A percentile compares a stretch with the other conserved stretches of the same genome.
These are phyloP conservation scores for Tetrahymena thermophila DNA, from an alignment of 73 alveolate genomes.

Conservation along the genomic window DNA sequence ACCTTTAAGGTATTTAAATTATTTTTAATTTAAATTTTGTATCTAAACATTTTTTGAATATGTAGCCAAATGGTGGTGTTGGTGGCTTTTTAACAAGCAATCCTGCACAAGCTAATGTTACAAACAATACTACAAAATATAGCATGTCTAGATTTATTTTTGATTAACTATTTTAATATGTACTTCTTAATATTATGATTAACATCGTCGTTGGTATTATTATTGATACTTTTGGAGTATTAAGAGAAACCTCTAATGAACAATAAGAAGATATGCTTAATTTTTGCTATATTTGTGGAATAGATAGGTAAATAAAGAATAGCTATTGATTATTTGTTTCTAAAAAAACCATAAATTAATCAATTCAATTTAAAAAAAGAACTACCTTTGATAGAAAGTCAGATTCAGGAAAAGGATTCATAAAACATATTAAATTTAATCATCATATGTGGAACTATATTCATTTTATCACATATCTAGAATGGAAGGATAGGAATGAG, in stretches of 20 bases:
- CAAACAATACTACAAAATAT: slow-evolving; percentile 43
- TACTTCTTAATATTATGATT: slow-evolving; percentile 77
- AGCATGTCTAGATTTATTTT: slow-evolving; percentile 67
- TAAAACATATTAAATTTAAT: slow-evolving; percentile 59
- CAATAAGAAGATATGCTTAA: slow-evolving; percentile 77
- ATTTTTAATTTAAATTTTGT: not conserved
- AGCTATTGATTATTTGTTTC: too few relatives aligned
- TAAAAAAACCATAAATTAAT: not conserved
- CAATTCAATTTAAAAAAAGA: slow-evolving; percentile 54
- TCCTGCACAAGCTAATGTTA: not conserved
- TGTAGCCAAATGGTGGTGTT: slow-evolving; percentile 70
- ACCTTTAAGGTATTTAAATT: slow-evolving; percentile 67
- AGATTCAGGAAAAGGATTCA: slow-evolving; percentile 54
- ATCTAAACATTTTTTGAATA: not conserved
- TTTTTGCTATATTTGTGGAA: slow-evolving; percentile 89
- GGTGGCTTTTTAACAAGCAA: slow-evolving; percentile 64
- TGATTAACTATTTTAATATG: slow-evolving; percentile 81
- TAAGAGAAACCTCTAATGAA: slow-evolving; percentile 83
- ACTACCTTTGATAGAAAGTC: slow-evolving; percentile 50
- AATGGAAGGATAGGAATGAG: slow-evolving; percentile 81
- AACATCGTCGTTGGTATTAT: slow-evolving; percentile 95
- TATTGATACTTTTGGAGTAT: slow-evolving; percentile 95
- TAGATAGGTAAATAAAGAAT: slow-evolving; percentile 55
- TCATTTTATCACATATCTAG: slow-evolving; percentile 75
- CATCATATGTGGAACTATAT: slow-evolving; percentile 88